A percentile compares a stretch with the other conserved stretches of the same genome.
Conservation (phyloP, 192 early-diverging fungal species). For the Haplosporangium gracile region DNA sequence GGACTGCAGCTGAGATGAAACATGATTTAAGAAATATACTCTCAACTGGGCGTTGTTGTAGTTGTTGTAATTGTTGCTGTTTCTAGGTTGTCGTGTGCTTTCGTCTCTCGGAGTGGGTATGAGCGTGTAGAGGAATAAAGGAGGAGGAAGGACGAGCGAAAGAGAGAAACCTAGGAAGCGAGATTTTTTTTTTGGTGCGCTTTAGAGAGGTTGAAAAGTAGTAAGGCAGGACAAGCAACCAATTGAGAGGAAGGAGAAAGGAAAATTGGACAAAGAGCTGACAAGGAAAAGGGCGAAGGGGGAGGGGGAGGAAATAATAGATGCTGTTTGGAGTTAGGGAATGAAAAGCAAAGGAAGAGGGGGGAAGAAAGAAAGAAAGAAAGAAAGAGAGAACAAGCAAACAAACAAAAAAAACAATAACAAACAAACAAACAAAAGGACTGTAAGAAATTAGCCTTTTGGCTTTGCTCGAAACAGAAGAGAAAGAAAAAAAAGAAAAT, state of each 20-base stretch:
- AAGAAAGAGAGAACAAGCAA: background rate
- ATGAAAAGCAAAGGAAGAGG: background rate
- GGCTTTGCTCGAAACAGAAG: background rate
- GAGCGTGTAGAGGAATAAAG: no score
- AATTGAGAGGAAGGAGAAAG: background rate
- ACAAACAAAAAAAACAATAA: background rate
- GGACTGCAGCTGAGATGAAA: constrained; percentile 8
- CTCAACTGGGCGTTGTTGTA: background rate
- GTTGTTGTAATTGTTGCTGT: no score
- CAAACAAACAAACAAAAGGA: background rate
- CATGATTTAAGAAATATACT: background rate
- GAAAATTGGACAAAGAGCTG: background rate
- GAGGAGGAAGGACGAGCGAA: background rate
- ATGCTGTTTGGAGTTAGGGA: background rate
- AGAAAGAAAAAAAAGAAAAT: background rate
- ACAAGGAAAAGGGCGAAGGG: background rate
- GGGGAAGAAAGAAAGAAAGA: background rate
- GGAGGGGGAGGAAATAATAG: background rate
- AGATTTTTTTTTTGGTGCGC: background rate
- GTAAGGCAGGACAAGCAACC: no score
- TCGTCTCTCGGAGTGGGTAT: no score
- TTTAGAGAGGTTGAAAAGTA: no score
- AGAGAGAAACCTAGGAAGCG: background rate
- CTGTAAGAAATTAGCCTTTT: background rate
- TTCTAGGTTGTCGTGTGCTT: no score